phyloP scores from a whole-genome alignment of 1,139 yeast species.

The Arxiozyma slooffiae region DNA sequence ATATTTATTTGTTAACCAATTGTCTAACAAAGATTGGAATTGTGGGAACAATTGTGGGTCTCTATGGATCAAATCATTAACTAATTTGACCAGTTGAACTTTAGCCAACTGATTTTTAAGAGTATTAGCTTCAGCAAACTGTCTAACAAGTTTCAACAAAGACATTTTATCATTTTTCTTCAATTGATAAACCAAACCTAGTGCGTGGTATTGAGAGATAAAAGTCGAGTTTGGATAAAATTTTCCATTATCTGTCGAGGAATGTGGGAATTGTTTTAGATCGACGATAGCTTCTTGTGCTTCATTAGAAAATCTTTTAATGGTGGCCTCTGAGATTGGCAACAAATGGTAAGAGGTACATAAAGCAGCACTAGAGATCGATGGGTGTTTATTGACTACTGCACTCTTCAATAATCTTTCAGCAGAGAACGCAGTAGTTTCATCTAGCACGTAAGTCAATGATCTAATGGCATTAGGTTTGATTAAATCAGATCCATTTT shows the following conservation, averaged over 20 bases:
- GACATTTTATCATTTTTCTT: conserved; percentile 93
- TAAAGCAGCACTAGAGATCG: conserved; percentile 84
- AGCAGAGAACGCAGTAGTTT: conserved; percentile 85
- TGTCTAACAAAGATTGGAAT: conserved; percentile 55
- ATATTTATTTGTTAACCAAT: conserved; percentile 69
- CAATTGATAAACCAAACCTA: conserved; percentile 80
- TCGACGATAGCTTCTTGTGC: conserved; percentile 78
- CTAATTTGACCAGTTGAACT: conserved; percentile 76
- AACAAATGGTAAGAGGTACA: conserved; percentile 82
- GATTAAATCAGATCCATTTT: conserved; percentile 73
- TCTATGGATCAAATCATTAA: conserved; percentile 50
- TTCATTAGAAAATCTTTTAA: conserved; percentile 88
- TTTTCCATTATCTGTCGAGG: conserved; percentile 18
- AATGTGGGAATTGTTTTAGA: conserved; percentile 50
- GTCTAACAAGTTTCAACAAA: conserved; percentile 77
- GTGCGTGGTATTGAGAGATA: conserved; percentile 91
- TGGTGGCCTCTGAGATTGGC: conserved; percentile 84
- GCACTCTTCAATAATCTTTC: conserved; percentile 90
- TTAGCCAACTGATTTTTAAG: conserved; percentile 68
- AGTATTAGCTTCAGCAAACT: conserved; percentile 53
- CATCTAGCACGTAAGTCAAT: conserved; percentile 78
- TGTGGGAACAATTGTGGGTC: conserved; percentile 29
- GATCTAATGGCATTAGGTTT: conserved; percentile 95
- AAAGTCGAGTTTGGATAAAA: conserved; percentile 55
- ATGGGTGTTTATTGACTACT: conserved; percentile 82